Base-by-base conservation (phyloP, 345 rosid species). In the Arabis hirsuta region DNA sequence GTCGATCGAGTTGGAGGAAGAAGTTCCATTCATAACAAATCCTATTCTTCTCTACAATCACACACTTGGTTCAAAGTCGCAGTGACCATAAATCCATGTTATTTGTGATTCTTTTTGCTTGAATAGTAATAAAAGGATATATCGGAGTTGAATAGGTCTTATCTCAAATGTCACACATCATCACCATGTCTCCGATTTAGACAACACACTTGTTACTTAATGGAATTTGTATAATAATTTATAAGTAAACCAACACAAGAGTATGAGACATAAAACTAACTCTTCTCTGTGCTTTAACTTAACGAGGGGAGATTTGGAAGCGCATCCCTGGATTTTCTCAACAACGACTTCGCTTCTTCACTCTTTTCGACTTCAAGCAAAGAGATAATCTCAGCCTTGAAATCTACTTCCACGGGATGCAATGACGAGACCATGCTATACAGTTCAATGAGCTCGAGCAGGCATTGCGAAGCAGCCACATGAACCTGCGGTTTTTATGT, bases 391-490 rank as follows among this genome's bases (percentile, higher is more conserved):
- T 87, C 90, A 45, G 64, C 79, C 74, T 81, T 85, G 56, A 83
- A 80, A 48, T 73, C 84, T 10, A 48, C 68, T 14, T 83, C 84
- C 6, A 60, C 51, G 42, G 73, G 70, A 68, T 38, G 59, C 48
- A 65, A 62, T 0, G 82, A 29, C 22, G 86, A 76, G 45, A 86
- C 79, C 48, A 39, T 81, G 64, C 75, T 61, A 62, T 13, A 69
- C 64, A 87, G 78, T 76, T 74, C 77, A 42, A 61, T 77, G 46
- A 85, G 72, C 54, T 84, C 92, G 38, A 91, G 43, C 67, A 91
- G 89, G 81, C 96, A 86, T 73, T 88, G 92, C 2, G 97, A 85
- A 36, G 98, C 89, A 63, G 81, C 77, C 24, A 94, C 78, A 66
- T 94, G 98, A 74, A 94, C 90, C 98, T 93, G 74, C 41, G 1